These are phyloP conservation scores for Lodderomyces parapsilosis DNA, from an alignment of 1,139 yeast genomes.

Conservation along the genomic window DNA sequence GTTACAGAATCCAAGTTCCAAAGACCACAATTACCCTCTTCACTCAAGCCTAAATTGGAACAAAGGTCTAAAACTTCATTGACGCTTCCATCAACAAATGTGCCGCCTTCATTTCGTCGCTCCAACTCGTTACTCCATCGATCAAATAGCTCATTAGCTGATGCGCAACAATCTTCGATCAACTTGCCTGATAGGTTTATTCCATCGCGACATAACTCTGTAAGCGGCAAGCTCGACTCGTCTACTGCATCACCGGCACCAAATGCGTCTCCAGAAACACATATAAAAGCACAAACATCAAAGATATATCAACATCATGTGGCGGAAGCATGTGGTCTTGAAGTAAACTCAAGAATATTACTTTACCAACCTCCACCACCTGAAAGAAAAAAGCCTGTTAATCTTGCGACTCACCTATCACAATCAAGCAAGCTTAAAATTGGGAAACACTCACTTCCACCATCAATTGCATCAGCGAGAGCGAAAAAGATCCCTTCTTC, in stretches of 20 bases:
- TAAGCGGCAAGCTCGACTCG: slow-evolving; percentile 39
- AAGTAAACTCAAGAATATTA: slow-evolving; percentile 77
- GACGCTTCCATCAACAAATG: slow-evolving; percentile 6
- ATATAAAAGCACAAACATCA: slow-evolving; percentile 68
- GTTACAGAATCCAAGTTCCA: slow-evolving; percentile 14
- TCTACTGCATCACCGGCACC: slow-evolving; percentile 31
- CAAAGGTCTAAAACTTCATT: slow-evolving; percentile 13
- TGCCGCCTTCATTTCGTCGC: slow-evolving; percentile 25
- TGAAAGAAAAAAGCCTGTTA: slow-evolving; percentile 58
- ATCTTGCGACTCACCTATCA: slow-evolving; percentile 35
- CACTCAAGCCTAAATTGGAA: slow-evolving; percentile 15
- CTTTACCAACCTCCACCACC: slow-evolving; percentile 91
- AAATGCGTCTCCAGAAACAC: slow-evolving; percentile 50
- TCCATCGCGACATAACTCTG: slow-evolving; percentile 45
- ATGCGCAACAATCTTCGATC: slow-evolving; percentile 20
- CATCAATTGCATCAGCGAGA: slow-evolving; percentile 52
- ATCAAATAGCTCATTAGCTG: slow-evolving; percentile 22
- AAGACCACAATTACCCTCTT: slow-evolving; percentile 20
- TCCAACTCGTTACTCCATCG: slow-evolving; percentile 34
- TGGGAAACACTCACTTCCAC: slow-evolving; percentile 28
- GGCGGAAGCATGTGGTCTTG: slow-evolving; percentile 92
- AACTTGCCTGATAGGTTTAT: slow-evolving; percentile 40
- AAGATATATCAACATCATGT: slow-evolving; percentile 79
- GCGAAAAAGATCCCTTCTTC: slow-evolving; percentile 78
- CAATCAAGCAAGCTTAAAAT: slow-evolving; percentile 19